Base-by-base conservation (phyloP, 768 basidiomycete species). In the Auriscalpium microsporum region DNA sequence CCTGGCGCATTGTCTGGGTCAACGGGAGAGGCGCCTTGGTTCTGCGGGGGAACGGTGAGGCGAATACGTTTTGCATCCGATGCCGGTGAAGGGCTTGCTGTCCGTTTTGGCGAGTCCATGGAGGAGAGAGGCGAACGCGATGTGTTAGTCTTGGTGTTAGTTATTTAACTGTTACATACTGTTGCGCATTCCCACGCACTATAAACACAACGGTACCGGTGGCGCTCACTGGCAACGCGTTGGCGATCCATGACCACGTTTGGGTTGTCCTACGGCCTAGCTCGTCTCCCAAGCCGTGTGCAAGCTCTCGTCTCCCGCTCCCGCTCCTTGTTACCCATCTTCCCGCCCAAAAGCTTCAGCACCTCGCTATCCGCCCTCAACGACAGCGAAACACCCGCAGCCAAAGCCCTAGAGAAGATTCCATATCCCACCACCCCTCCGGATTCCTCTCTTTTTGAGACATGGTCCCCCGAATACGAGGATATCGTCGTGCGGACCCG, bases 1-100 rank as follows among this genome's bases (percentile, higher is more conserved):
- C 93, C 93, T 0, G 79, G 78, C 21, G 90, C 90, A 55, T 75
- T 75, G 57, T 90, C 84, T 21, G 85, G 84, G 72, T 94, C 90
- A 13, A 91, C 86, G 19, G 83, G 79, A 5, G 80, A 74, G 23
- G 78, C 86, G n/a, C 86, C 85, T 64, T 87, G 84, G 51, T 73
- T 69, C 64, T 69, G 68, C 48, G 59, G 64, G 2, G 68, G 64
- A 0, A 71, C 70, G 10, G 69, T 71, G 21, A 72, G 65, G 40
- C 64, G 63, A 44, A 72, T 68, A 35, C 71, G 64, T 54, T 71
- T 71, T 17, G 69, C 59, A 23, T 72, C 71, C 5, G 69, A 67
- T 16, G 66, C 58, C 10, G 70, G 67, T 5, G 68, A 62, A 1
- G 71, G 71, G n/a, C 71, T 71, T 13, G 66, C 69, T 49, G 66